Conservation (phyloP, 805 yeast species). For the Kluyveromyces siamensis region DNA sequence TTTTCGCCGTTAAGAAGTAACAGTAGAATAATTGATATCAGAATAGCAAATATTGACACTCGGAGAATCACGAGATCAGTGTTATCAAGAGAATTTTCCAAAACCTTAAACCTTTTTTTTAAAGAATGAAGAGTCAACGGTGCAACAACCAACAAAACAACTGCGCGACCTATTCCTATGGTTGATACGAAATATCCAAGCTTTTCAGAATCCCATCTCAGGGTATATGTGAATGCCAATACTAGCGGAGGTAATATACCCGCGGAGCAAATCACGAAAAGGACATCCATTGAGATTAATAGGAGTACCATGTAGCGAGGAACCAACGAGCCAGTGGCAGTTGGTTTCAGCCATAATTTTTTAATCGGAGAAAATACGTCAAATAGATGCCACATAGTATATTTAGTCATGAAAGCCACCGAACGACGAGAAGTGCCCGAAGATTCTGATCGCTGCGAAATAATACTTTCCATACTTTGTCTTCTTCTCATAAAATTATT, state of each 20-base stretch:
- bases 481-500: conserved; percentile 24
- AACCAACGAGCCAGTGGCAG: conserved; percentile 19
- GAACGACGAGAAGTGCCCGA: conserved; percentile 6
- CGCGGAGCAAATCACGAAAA: conserved; percentile 32
- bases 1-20: conserved; percentile 18
- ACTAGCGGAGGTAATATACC: conserved; percentile 37
- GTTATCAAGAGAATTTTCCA: conserved; percentile 40
- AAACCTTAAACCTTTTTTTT: conserved; percentile 28
- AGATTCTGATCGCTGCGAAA: conserved; percentile 21
- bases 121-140: conserved; percentile 38
- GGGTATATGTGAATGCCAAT: conserved; percentile 44
- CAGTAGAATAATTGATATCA: conserved; percentile 30
- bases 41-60: conserved; percentile 29
- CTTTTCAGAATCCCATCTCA: conserved; percentile 44
- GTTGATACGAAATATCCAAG: conserved; percentile 50
- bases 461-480: conserved; percentile 19
- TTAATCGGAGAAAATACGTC: conserved; percentile 40
- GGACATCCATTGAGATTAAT: conserved; percentile 39
- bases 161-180: conserved; percentile 40
- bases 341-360: conserved; percentile 39
- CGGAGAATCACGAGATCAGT: conserved; percentile 37
- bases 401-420: conserved; percentile 3
- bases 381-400: conserved; percentile 9
- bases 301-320: conserved; percentile 42
- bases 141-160: conserved; percentile 39